Percentiles rank a stretch among this genome's conserved stretches.
phyloP scores from a whole-genome alignment of 1,284 basidiomycete genomes.

The Ganoderma boninense region DNA sequence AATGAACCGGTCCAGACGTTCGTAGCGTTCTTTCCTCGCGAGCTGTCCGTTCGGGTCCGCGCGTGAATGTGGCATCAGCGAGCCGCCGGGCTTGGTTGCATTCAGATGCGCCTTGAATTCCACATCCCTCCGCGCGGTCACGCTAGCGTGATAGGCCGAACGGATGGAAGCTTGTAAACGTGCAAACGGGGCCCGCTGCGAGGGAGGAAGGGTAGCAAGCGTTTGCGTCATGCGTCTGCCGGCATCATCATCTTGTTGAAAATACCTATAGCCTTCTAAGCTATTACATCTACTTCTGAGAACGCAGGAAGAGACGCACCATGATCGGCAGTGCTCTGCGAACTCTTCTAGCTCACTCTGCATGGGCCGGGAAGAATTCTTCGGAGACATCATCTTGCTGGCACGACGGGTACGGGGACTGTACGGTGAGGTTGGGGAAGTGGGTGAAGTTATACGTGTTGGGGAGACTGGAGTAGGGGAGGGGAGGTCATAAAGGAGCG shows the following conservation, averaged over 20 bases:
- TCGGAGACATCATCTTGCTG: slow-evolving; percentile 61
- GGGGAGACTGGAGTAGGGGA: slow-evolving; percentile 63
- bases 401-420: slow-evolving; percentile 57
- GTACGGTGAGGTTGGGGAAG: slow-evolving; percentile 58
- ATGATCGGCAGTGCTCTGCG: slow-evolving; percentile 74
- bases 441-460: slow-evolving; percentile 53
- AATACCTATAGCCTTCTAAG: slow-evolving; percentile 63
- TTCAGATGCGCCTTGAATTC: slow-evolving; percentile 81
- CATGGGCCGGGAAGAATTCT: slow-evolving; percentile 60
- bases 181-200: slow-evolving; percentile 79
- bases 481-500: slow-evolving; percentile 80
- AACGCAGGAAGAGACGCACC: slow-evolving; percentile 53
- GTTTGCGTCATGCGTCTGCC: slow-evolving; percentile 82
- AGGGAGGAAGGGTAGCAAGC: slow-evolving; percentile 75
- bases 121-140: slow-evolving; percentile 72
- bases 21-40: slow-evolving; percentile 78
- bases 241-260: slow-evolving; percentile 76
- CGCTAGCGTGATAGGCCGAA: slow-evolving; percentile 76
- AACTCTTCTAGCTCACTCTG: slow-evolving; percentile 75
- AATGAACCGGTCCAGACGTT: slow-evolving; percentile 74
- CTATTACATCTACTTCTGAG: slow-evolving; percentile 7
- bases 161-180: slow-evolving; percentile 80
- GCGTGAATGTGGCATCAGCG: slow-evolving; percentile 73
- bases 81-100: slow-evolving; percentile 76
- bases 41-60: slow-evolving; percentile 63